A percentile compares a stretch with the other conserved stretches of the same genome.
These are phyloP conservation scores for Gautieria morchelliformis DNA, from an alignment of 768 basidiomycete species.

Conservation along the genomic window DNA sequence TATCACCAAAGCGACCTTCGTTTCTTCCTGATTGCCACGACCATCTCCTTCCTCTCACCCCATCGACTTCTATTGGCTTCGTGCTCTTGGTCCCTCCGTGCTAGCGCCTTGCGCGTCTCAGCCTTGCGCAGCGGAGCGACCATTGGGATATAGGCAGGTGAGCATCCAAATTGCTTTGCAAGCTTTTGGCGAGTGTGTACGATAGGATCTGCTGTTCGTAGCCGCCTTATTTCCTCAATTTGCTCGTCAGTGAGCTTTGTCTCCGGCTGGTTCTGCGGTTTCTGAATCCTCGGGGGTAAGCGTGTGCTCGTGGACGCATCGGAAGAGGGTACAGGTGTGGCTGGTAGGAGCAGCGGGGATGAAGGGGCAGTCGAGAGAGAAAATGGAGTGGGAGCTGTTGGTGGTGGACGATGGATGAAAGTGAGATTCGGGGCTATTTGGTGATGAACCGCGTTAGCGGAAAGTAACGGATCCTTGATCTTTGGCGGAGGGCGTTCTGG, in stretches of 20 bases:
- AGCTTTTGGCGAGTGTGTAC: slow-evolving; percentile 54
- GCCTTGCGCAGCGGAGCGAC: slow-evolving; percentile 53
- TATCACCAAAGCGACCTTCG: slow-evolving; percentile 66
- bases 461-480: slow-evolving; percentile 46
- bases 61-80: slow-evolving; percentile 43
- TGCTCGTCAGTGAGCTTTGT: slow-evolving; percentile 37
- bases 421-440: slow-evolving; percentile 35
- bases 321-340: slow-evolving; percentile 9
- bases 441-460: slow-evolving; percentile 34
- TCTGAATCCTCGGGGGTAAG: slow-evolving; percentile 17
- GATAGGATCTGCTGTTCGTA: slow-evolving; percentile 48
- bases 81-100: slow-evolving; percentile 37
- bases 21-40: slow-evolving; percentile 55
- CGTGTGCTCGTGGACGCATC: background rate
- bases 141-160: slow-evolving; percentile 53
- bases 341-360: slow-evolving; percentile 56
- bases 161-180: slow-evolving; percentile 71
- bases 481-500: slow-evolving; percentile 38
- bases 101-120: slow-evolving; percentile 34
- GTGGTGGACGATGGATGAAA: slow-evolving; percentile 81
- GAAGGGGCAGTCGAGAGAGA: slow-evolving; percentile 61
- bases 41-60: slow-evolving; percentile 60
- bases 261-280: slow-evolving; percentile 16
- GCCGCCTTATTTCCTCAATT: slow-evolving; percentile 45
- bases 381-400: slow-evolving; percentile 60